Base-by-base conservation (phyloP, 108 stramenopile species). In the Epithemia pelagica region DNA sequence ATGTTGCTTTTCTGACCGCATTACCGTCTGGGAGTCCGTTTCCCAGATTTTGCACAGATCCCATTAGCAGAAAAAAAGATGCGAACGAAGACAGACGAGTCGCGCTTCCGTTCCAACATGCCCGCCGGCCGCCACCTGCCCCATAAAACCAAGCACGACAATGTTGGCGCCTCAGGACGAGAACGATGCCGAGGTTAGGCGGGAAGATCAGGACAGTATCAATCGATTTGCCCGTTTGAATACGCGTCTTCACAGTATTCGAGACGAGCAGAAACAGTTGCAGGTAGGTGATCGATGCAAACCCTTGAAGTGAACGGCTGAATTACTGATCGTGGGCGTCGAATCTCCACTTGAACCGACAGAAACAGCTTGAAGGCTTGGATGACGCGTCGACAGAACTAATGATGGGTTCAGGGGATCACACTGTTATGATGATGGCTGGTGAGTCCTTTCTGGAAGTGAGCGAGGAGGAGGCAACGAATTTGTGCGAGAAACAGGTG, bases 381-480 rank as follows among this genome's bases (percentile, higher is more conserved):
- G 93, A 95, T 66, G 96, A 96, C 77, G 96, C 96, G 30, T 87
- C 88, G n/a, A 92, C 96, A 30, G 96, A 96, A 79, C 77, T 96
- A 26, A 92, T 92, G 91, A 96, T 96, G 96, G 82, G 83, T 0
- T 68, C 72, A 22, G 87, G 84, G 5, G 89, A 86, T 27, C 71
- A 71, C 19, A 75, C 87, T 15, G 83, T 89, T 73, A 62, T 96
- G 33, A 52, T 89, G 24, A 65, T 90, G 52, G 59, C 74, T 63
- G 96, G 96, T 10, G 93, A 94, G 55, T 82, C 96, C 7, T 92
- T 96, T 68, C 85, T 96, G 68, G 86, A 92, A 64, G 75, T 77
- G 8, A 62, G 80, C 0, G 96, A 96, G 69, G 94, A 95, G 30
- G 83, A 88, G 30, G 96, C 94, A 7, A 96, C 91, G 0, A 86